A percentile compares a stretch with the other conserved stretches of the same genome.
phyloP scores from a whole-genome alignment of 2,329 filamentous ascomycete genomes.

The Sphaerulina vaccinii region DNA sequence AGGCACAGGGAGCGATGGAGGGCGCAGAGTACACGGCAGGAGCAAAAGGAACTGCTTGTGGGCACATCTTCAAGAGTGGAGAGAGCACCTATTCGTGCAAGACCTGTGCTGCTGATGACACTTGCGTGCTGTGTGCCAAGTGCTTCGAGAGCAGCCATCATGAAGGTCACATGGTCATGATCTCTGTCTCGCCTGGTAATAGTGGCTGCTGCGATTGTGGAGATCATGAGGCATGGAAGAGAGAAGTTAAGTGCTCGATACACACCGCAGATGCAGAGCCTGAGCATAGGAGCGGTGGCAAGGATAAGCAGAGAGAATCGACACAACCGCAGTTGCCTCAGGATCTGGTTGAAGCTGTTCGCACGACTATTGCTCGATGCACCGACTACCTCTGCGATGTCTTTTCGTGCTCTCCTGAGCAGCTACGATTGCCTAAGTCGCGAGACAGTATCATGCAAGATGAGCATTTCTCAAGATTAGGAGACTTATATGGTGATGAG shows the following conservation, averaged over 20 bases:
- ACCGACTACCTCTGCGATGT: slow-evolving; percentile 98
- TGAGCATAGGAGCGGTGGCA: slow-evolving; percentile 52
- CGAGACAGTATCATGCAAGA: slow-evolving; percentile 77
- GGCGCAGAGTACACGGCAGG: slow-evolving; percentile 93
- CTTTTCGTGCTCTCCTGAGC: slow-evolving; percentile 95
- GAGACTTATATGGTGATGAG: slow-evolving; percentile 63
- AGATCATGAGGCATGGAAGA: slow-evolving; percentile 89
- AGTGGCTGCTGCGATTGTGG: slow-evolving; percentile 97
- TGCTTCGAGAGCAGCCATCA: slow-evolving; percentile 97
- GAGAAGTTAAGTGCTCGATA: slow-evolving; percentile 87
- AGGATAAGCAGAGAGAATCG: slow-evolving; percentile 48
- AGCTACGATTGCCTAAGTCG: slow-evolving; percentile 82
- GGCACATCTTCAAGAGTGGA: slow-evolving; percentile 92
- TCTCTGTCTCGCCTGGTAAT: slow-evolving; percentile 84
- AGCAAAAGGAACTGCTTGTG: slow-evolving; percentile 88
- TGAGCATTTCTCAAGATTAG: slow-evolving; percentile 73
- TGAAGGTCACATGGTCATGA: slow-evolving; percentile 85
- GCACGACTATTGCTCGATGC: slow-evolving; percentile 78
- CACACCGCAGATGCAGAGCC: slow-evolving; percentile 58
- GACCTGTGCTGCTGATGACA: slow-evolving; percentile 92
- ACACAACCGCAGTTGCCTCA: slow-evolving; percentile 58
- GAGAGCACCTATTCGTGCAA: slow-evolving; percentile 94
- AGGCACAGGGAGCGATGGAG: slow-evolving; percentile 88
- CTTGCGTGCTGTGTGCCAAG: slow-evolving; percentile 87
- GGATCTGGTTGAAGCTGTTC: slow-evolving; percentile 73